Conservation (phyloP, 768 basidiomycete genomes). For the Leccinum incarnatum region DNA sequence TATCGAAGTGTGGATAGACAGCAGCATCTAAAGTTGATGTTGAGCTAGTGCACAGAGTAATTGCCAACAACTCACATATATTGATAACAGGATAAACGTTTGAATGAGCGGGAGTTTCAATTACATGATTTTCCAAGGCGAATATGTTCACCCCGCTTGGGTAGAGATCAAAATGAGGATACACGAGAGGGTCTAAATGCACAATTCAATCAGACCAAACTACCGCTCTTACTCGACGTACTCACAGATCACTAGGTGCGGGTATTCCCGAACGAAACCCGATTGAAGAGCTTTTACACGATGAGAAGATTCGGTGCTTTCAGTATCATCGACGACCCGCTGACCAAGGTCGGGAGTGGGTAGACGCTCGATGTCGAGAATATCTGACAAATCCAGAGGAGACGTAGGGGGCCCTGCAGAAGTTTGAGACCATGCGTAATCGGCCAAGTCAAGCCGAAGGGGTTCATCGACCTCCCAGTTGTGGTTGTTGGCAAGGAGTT, state of each 20-base stretch:
- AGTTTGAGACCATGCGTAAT: slow-evolving; percentile 69
- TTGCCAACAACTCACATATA: slow-evolving; percentile 15
- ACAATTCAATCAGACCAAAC: slow-evolving; percentile 4
- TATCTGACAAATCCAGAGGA: slow-evolving; percentile 37
- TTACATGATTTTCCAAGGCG: background rate
- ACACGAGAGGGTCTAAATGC: slow-evolving; percentile 18
- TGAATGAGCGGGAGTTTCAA: background rate
- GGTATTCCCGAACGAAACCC: slow-evolving; percentile 34
- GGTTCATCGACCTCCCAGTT: slow-evolving; percentile 27
- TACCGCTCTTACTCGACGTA: background rate
- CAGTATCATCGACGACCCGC: slow-evolving; percentile 53
- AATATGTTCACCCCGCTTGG: slow-evolving; percentile 15
- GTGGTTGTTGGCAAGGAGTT: slow-evolving; percentile 17
- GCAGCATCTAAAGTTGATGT: slow-evolving; percentile 34
- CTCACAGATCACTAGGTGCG: slow-evolving; percentile 32
- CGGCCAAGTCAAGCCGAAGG: slow-evolving; percentile 55
- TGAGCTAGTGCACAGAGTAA: background rate
- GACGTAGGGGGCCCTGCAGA: slow-evolving; percentile 60
- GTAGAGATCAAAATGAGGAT: slow-evolving; percentile 36
- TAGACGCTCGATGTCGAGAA: slow-evolving; percentile 36
- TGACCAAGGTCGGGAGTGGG: slow-evolving; percentile 60
- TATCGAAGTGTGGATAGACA: slow-evolving; percentile 41
- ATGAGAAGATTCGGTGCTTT: slow-evolving; percentile 33
- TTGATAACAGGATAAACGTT: slow-evolving; percentile 25
- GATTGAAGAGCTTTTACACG: slow-evolving; percentile 45